phyloP scores from a whole-genome alignment of 352 stramenopile species.

The Thalassiosira hispida region DNA sequence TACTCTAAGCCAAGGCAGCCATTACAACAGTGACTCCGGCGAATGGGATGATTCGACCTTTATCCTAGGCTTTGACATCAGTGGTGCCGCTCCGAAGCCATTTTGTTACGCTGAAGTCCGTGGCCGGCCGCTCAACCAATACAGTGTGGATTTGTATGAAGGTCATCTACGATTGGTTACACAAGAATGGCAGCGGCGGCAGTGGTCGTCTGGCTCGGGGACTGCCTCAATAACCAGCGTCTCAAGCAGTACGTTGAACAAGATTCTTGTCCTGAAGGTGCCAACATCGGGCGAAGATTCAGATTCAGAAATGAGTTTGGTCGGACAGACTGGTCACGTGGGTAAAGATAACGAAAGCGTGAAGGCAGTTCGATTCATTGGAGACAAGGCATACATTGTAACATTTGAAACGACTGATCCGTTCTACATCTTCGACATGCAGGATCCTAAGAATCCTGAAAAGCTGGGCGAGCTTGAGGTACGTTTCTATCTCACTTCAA shows the following conservation, averaged over 20 bases:
- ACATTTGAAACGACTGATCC: conserved; percentile 76
- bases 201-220: too few species aligned
- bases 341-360: conserved; percentile 69
- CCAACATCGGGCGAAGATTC: conserved; percentile 23
- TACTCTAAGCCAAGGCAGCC: conserved; percentile 51
- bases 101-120: conserved; percentile 47
- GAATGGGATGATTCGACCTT: conserved; percentile 59
- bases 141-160: conserved; percentile 61
- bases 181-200: conserved; percentile 40
- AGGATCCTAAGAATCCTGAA: conserved; percentile 45
- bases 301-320: conserved; percentile 40
- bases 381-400: conserved; percentile 63
- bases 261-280: conserved; percentile 66
- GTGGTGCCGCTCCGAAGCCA: conserved; percentile 37
- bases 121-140: conserved; percentile 67
- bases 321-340: conserved; percentile 51
- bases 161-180: conserved; percentile 67
- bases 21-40: conserved; percentile 38
- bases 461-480: conserved; percentile 60
- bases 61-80: conserved; percentile 65
- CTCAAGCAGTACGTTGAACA: conserved; percentile 57
- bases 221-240: conserved; percentile 2
- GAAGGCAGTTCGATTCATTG: conserved; percentile 61
- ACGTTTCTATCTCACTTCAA: neutral
- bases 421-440: conserved; percentile 72